These are phyloP conservation scores for Solanum ahanhuiri DNA, from an alignment of 257 asterid species.

Conservation along the genomic window DNA sequence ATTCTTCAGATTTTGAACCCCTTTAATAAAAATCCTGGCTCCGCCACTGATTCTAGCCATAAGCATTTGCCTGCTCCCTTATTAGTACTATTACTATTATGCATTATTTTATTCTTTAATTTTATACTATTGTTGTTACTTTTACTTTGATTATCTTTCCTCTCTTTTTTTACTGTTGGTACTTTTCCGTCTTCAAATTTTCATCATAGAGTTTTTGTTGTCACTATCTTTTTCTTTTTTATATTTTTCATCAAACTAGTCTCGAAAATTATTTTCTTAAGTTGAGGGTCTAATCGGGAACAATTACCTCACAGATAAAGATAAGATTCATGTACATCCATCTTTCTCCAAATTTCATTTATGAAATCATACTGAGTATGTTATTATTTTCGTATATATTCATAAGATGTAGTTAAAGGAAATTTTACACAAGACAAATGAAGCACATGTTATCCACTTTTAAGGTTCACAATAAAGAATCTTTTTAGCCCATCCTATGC, in stretches of 20 bases:
- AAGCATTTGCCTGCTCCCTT: background rate
- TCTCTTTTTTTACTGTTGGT: no score
- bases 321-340: background rate
- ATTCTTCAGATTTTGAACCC: no score
- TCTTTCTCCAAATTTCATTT: background rate
- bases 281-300: background rate
- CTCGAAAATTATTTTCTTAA: background rate
- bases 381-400: background rate
- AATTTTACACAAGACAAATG: background rate
- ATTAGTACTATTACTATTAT: background rate
- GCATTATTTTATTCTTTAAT: no score
- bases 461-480: background rate
- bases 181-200: no score
- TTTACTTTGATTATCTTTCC: no score
- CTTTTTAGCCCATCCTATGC: background rate
- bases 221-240: background rate
- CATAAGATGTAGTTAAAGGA: background rate
- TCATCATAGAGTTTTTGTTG: background rate
- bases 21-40: no score
- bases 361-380: background rate
- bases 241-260: background rate
- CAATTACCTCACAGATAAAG: background rate
- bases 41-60: background rate
- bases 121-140: no score
- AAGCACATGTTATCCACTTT: background rate